Percentiles rank a stretch among this genome's conserved stretches.
Evolutionary conservation across 2,329 filamentous ascomycete genomes (phyloP).

Genomic region (Biscogniauxia mediterranea): DNA sequence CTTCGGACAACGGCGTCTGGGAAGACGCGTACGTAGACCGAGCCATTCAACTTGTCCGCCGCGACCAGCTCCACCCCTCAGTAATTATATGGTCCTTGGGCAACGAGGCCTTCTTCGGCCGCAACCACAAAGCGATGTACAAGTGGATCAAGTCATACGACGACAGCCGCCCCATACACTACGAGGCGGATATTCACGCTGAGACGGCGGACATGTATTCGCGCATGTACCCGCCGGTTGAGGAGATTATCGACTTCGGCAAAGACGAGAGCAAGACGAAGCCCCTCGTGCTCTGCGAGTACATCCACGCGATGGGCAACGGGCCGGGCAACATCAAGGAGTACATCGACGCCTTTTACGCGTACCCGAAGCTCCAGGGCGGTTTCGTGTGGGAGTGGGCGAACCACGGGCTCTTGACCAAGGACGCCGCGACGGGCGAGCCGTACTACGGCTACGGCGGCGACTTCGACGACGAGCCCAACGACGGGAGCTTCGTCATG

Average conservation of each 20-base stretch:
- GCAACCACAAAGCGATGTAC: slow-evolving; percentile 63
- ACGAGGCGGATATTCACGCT: slow-evolving; percentile 58
- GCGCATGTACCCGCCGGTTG: slow-evolving; percentile 58
- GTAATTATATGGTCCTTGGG: slow-evolving; percentile 67
- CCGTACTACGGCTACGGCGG: slow-evolving; percentile 54
- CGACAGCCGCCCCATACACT: slow-evolving; percentile 56
- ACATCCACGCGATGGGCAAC: slow-evolving; percentile 63
- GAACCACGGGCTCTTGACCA: slow-evolving; percentile 50
- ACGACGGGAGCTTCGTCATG: slow-evolving; percentile 54
- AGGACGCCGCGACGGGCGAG: slow-evolving; percentile 38
- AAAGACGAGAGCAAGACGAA: slow-evolving; percentile 39
- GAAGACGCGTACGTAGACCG: slow-evolving; percentile 62
- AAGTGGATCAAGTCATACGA: slow-evolving; percentile 56
- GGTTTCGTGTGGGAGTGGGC: slow-evolving; percentile 63
- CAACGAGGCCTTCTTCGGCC: slow-evolving; percentile 66
- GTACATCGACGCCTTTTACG: slow-evolving; percentile 61
- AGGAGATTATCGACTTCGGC: slow-evolving; percentile 38
- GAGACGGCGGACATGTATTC: slow-evolving; percentile 58
- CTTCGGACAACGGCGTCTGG: slow-evolving; percentile 57
- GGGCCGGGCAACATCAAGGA: slow-evolving; percentile 64
- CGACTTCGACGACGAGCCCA: slow-evolving; percentile 56
- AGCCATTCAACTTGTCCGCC: slow-evolving; percentile 58
- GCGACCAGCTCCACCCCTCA: slow-evolving; percentile 64
- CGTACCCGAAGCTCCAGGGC: slow-evolving; percentile 56
- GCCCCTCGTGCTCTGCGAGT: slow-evolving; percentile 53